phyloP scores from a whole-genome alignment of 2,329 filamentous ascomycete genomes.

The Fusarium torulosum region DNA sequence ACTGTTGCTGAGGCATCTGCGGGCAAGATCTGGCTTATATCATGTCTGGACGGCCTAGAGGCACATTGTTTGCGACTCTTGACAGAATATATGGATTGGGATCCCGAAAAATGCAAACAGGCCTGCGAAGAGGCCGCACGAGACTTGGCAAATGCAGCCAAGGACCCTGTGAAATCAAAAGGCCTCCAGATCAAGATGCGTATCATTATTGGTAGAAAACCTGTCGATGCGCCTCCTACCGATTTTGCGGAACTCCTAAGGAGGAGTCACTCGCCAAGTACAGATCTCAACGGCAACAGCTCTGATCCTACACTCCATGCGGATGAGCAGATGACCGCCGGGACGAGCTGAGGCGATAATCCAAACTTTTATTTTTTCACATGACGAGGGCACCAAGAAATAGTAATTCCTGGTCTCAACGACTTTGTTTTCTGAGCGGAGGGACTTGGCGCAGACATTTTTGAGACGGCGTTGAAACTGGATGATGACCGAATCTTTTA shows the following conservation, averaged over 20 bases:
- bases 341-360: slow-evolving; percentile 2
- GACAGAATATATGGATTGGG: slow-evolving; percentile 66
- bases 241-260: slow-evolving; percentile 36
- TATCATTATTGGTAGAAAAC: slow-evolving; percentile 65
- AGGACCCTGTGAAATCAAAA: slow-evolving; percentile 58
- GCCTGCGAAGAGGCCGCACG: slow-evolving; percentile 61
- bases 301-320: slow-evolving; percentile 45
- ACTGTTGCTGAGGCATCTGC: slow-evolving; percentile 59
- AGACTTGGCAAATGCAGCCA: slow-evolving; percentile 63
- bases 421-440: slow-evolving; percentile 23
- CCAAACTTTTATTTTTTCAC: not conserved
- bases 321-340: slow-evolving; percentile 30
- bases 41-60: slow-evolving; percentile 64
- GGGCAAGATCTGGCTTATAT: slow-evolving; percentile 67
- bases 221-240: slow-evolving; percentile 49
- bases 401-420: slow-evolving; percentile 5
- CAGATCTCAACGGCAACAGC: slow-evolving; percentile 38
- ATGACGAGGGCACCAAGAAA: slow-evolving; percentile 19
- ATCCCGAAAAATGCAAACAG: slow-evolving; percentile 60
- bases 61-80: slow-evolving; percentile 63
- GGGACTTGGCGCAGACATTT: slow-evolving; percentile 41
- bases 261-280: slow-evolving; percentile 35
- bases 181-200: slow-evolving; percentile 62
- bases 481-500: slow-evolving; percentile 32
- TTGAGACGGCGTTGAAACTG: slow-evolving; percentile 41